phyloP scores from a whole-genome alignment of 148 eudicot species.

The Beta vulgaris region DNA sequence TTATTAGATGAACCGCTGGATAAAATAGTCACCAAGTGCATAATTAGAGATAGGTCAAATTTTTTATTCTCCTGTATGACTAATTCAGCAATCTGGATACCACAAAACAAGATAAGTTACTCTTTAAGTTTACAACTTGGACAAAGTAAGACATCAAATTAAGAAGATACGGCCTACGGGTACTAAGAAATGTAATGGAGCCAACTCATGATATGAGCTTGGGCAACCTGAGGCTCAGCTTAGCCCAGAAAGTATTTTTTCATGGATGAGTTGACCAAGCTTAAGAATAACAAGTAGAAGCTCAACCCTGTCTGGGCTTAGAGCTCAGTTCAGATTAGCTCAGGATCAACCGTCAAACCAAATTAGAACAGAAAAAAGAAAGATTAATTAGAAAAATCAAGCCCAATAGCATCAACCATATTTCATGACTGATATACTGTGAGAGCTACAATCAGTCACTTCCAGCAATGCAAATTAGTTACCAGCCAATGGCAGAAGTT shows the following conservation, averaged over 20 bases:
- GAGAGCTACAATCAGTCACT: too few species aligned
- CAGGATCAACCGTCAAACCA: neutral
- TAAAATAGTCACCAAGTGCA: slow-evolving; percentile 72
- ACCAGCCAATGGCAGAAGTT: too few species aligned
- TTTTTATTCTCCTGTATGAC: slow-evolving; percentile 60
- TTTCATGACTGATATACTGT: too few species aligned
- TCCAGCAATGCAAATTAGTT: too few species aligned
- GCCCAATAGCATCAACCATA: too few species aligned
- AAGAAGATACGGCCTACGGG: neutral
- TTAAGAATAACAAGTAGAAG: neutral
- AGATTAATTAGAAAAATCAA: neutral
- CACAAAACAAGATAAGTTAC: slow-evolving; percentile 4
- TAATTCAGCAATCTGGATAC: slow-evolving; percentile 80
- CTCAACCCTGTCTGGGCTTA: neutral
- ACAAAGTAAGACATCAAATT: neutral
- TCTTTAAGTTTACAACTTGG: neutral
- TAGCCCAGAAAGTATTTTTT: neutral
- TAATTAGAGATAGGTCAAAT: slow-evolving; percentile 54
- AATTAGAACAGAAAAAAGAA: neutral
- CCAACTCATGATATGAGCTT: neutral
- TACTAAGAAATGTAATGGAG: neutral
- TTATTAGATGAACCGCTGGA: slow-evolving; percentile 48
- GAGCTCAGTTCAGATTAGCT: neutral
- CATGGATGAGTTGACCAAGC: neutral
- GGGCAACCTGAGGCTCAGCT: neutral